Conservation (phyloP, 164 flowering plant genomes). For the Litsea cubeba region DNA sequence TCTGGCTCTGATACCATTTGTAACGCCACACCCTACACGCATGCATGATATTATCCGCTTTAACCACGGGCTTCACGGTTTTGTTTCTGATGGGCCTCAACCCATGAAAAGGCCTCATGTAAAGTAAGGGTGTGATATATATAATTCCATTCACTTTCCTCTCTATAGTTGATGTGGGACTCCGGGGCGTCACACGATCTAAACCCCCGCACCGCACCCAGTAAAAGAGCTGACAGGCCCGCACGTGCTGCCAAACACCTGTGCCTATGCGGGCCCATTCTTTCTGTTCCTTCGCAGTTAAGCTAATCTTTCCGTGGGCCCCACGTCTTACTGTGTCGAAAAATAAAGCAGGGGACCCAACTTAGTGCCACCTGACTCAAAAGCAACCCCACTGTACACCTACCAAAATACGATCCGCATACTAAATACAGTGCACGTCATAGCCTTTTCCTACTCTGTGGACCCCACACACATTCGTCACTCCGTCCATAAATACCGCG, state of each 20-base stretch:
- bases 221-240: not conserved
- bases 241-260: not conserved
- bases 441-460: not conserved
- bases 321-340: slow-evolving; percentile 2
- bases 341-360: slow-evolving; percentile 15
- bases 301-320: slow-evolving; percentile 9
- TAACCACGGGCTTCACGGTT: no score
- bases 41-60: no score
- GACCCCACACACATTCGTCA: slow-evolving; percentile 16
- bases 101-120: no score
- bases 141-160: no score
- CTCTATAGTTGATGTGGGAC: no score
- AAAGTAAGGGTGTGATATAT: no score
- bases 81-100: no score
- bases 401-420: not conserved
- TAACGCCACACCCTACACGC: no score
- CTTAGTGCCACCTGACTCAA: slow-evolving; percentile 60
- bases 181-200: no score
- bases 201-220: not conserved
- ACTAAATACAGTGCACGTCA: not conserved
- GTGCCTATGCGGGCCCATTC: not conserved
- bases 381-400: slow-evolving; percentile 2
- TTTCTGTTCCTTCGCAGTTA: slow-evolving; percentile 24
- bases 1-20: no score
- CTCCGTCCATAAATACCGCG: slow-evolving; percentile 40